These are phyloP conservation scores for Globisporangium okanoganense DNA, from an alignment of 352 stramenopile genomes.

Conservation along the genomic window DNA sequence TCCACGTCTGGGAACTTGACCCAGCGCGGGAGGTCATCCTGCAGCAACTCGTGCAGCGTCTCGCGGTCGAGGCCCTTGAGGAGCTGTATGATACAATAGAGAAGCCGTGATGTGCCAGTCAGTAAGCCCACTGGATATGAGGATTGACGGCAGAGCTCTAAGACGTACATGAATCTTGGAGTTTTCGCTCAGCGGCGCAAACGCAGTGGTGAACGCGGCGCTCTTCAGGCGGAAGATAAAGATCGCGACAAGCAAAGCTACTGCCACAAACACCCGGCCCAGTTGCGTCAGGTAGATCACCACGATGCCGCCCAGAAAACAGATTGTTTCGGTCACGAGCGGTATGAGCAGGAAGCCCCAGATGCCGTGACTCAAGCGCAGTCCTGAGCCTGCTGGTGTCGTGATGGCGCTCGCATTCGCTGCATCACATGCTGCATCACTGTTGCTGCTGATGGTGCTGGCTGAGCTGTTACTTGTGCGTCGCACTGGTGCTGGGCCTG, in stretches of 20 bases:
- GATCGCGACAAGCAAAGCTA: slow-evolving; percentile 22
- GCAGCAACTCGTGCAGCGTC: slow-evolving; percentile 36
- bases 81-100: slow-evolving; percentile 15
- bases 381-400: slow-evolving; percentile 7
- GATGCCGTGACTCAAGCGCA: slow-evolving; percentile 27
- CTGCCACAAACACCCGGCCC: slow-evolving; percentile 15
- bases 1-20: slow-evolving; percentile 47
- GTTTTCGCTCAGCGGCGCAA: slow-evolving; percentile 25
- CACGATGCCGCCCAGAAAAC: slow-evolving; percentile 21
- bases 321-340: slow-evolving; percentile 26
- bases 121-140: no score
- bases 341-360: slow-evolving; percentile 29
- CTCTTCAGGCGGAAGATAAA: slow-evolving; percentile 42
- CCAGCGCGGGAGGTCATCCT: slow-evolving; percentile 39
- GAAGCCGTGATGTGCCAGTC: no score
- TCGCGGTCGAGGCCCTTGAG: slow-evolving; percentile 33
- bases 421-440: no score
- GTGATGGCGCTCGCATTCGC: not conserved
- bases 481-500: not conserved
- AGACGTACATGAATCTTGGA: slow-evolving; percentile 27
- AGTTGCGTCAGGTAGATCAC: slow-evolving; percentile 24
- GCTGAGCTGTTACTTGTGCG: not conserved
- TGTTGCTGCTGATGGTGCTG: not conserved
- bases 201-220: slow-evolving; percentile 22
- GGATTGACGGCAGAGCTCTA: no score